These are phyloP conservation scores for Malus fusca DNA, from an alignment of 306 rosid genomes.

Conservation along the genomic window DNA sequence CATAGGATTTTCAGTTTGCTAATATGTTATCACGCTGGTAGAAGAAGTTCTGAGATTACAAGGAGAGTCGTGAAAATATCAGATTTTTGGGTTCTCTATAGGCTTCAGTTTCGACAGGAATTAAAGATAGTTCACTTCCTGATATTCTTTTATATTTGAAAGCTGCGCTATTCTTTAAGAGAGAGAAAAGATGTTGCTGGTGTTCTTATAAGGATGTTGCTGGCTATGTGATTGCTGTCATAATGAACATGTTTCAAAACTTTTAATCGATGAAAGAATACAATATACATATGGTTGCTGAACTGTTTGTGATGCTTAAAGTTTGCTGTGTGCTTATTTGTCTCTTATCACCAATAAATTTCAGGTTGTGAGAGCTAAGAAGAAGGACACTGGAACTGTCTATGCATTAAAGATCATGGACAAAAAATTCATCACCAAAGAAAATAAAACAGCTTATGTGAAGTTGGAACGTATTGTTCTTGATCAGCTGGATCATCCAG, in stretches of 20 bases:
- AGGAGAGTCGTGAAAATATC: neutral
- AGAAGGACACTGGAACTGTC: slow-evolving; percentile 77
- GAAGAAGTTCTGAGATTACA: neutral
- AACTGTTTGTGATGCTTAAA: slow-evolving; percentile 3
- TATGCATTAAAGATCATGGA: slow-evolving; percentile 99
- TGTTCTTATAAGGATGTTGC: too few relatives aligned
- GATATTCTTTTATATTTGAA: neutral
- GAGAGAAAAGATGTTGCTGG: too few relatives aligned
- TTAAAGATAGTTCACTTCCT: neutral
- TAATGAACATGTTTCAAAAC: neutral
- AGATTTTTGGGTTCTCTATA: neutral
- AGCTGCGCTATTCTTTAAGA: neutral
- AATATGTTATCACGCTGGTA: neutral
- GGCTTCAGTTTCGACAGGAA: neutral
- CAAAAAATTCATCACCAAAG: slow-evolving; percentile 92
- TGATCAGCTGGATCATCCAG: slow-evolving; percentile 97
- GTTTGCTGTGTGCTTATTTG: slow-evolving; percentile 8
- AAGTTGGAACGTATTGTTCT: slow-evolving; percentile 96
- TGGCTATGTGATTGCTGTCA: neutral
- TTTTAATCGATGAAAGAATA: neutral
- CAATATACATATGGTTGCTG: neutral
- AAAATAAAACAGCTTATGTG: slow-evolving; percentile 95
- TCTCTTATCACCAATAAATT: neutral
- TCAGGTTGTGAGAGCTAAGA: slow-evolving; percentile 99
- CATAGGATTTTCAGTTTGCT: neutral